A percentile compares a stretch with the other conserved stretches of the same genome.
Evolutionary conservation across 192 early-diverging fungal species (phyloP).

Genomic region (Coemansia sp.): DNA sequence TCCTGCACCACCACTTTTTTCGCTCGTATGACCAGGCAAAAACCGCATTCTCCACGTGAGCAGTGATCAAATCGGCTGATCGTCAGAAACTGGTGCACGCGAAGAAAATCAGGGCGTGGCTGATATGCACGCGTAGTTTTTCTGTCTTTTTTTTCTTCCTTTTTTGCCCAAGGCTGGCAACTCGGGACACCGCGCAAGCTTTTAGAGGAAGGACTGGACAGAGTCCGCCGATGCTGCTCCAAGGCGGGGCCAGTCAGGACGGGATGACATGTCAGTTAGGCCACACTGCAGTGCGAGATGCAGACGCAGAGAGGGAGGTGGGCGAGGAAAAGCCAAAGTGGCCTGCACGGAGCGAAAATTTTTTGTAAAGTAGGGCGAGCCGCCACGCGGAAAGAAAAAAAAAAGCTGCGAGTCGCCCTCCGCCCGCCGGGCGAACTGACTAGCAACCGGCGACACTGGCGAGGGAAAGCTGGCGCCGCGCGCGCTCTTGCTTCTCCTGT

Average conservation of each 20-base stretch:
- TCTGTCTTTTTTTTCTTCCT: no score
- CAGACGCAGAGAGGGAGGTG: background rate
- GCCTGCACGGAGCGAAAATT: background rate
- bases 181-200: background rate
- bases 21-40: background rate
- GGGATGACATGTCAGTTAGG: background rate
- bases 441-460: background rate
- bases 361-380: background rate
- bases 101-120: background rate
- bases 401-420: background rate
- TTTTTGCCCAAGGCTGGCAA: no score
- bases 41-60: conserved; percentile 1
- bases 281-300: background rate
- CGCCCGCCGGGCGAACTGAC: background rate
- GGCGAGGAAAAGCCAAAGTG: background rate
- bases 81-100: background rate
- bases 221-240: background rate
- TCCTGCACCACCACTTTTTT: background rate
- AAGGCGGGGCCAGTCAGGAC: background rate
- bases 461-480: background rate
- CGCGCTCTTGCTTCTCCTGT: background rate
- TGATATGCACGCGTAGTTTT: background rate
- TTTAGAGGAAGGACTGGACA: background rate
- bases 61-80: background rate
- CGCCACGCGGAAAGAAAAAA: background rate